Evolutionary conservation across 805 yeast genomes (phyloP), one percentile per base, ranked within the genome.

Genomic region (Nakazawaea siamensis): DNA sequence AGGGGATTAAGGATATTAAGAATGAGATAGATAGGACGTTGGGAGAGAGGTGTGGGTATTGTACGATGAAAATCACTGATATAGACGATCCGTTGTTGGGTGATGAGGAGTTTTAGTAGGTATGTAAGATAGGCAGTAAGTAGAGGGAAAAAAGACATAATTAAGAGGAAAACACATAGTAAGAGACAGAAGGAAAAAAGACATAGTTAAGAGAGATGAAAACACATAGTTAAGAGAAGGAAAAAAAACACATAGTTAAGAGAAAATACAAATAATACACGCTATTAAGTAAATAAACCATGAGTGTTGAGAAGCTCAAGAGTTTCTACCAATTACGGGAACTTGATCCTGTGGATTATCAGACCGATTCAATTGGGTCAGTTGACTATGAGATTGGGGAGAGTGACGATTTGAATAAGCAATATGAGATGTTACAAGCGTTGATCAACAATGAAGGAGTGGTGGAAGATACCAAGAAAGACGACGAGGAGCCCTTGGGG

Each of bases 1-100:
- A 45, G 20, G 35, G 42, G 4, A 29, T 56, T 33, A 47, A 54
- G 42, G 49, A 61, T 38, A 41, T 58, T 43, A 43, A 60, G 35
- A 27, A 24, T 13, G 80, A 76, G 39, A 64, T 85, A 28, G 90
- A 84, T 44, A 57, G 62, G 1, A 45, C 83, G 13, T 52, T 84
- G 16, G 60, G 75, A 0, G 66, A 68, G 16, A 81, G 76, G 43
- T 87, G 97, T 54, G 70, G 78, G 7, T 55, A 85, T 9, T 87
- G 96, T 53, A 94, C 81, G 33, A 60, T 74, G 33, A 79, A 73
- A 49, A 76, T 88, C 37, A 77, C 73, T 33, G 67, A 70, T 12
- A 67, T 87, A 30, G 95, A 85, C 44, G 70, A 70, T 18, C 16
- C 34, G 10, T 37, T 37, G 10, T 10, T 13, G 9, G 19, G 23